phyloP scores from a whole-genome alignment of 2,329 filamentous ascomycete species.

The Ilyonectria mors-panacis region DNA sequence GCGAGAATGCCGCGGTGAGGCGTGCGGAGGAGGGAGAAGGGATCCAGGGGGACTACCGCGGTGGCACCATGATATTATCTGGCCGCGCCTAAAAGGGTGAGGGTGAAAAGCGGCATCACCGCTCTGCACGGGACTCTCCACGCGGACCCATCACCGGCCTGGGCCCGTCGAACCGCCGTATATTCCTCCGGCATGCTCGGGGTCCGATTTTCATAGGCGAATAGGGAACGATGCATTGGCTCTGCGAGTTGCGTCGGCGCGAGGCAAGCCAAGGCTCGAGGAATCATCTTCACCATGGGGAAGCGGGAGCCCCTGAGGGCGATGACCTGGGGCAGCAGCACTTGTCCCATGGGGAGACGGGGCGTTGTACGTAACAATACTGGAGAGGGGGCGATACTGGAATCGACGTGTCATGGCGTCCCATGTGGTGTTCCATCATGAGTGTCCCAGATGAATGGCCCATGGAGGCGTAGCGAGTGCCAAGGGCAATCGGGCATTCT shows the following conservation, averaged over 20 bases:
- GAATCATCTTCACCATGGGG: conserved; percentile 25
- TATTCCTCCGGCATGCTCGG: conserved; percentile 13
- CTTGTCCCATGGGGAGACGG: conserved; percentile 43
- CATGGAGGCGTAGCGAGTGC: not conserved
- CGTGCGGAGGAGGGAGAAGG: not conserved
- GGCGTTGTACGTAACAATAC: conserved; percentile 45
- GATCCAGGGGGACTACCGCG: conserved; percentile 22
- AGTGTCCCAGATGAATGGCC: not conserved
- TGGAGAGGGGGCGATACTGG: conserved; percentile 16
- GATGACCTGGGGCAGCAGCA: conserved; percentile 33
- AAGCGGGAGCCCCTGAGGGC: conserved; percentile 41
- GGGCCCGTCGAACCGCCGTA: conserved; percentile 26
- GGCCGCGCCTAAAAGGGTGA: conserved; percentile 13
- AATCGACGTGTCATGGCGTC: conserved; percentile 18
- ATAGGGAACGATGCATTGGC: not conserved
- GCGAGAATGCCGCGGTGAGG: conserved; percentile 13
- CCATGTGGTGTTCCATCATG: not conserved
- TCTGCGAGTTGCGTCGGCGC: not conserved
- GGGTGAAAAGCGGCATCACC: conserved; percentile 33
- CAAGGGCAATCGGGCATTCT: not conserved
- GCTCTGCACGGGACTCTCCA: conserved; percentile 28
- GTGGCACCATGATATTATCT: conserved; percentile 26
- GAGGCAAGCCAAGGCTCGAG: conserved; percentile 24
- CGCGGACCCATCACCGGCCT: conserved; percentile 22
- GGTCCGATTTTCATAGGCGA: not conserved